Evolutionary conservation across 495 filamentous ascomycete genomes (phyloP), one percentile per base, ranked within the genome.

Genomic region (Aspergillus cristatus): DNA sequence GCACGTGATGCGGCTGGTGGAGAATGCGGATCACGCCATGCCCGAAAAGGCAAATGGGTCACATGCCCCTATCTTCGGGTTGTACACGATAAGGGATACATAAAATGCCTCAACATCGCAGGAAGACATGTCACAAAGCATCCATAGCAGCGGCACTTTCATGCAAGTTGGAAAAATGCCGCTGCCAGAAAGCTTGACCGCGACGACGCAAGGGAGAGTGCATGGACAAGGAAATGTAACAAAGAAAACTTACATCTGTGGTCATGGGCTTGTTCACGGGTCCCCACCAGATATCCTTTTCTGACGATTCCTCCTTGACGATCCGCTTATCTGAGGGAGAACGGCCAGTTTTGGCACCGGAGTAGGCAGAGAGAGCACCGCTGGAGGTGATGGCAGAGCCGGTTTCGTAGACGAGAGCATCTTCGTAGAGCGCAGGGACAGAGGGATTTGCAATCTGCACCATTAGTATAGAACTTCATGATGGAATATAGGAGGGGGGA

Each of bases 231-330:
- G 10, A 14, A 11, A 35, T 8, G n/a, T 2, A 36, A 7, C 24
- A 37, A 16, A 34, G 30, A 14, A 2, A 37, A 75, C 89, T 80
- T 79, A 98, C 91, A 68, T 97, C 90, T 50, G 89, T 84, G 45
- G 78, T 80, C 91, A 98, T 98, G 38, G 91, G 84, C 78, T 95
- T 96, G 74, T 98, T 98, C 47, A 98, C 91, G 29, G 91, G 91
- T 47, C 84, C 90, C 81, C 87, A 97, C 91, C 91, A 98, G 55
- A 98, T 74, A 33, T 97, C 78, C 22, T 86, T 82, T 58, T 93
- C 80, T 40, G 91, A 97, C 39, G 77, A 68, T 48, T 81, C 74
- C 62, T 98, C 93, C 65, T 93, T 76, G 50, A 98, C 91, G 54
- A 98, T 82, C 48, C 91, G 83, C 78, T 98, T 98, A 71, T 98